Conservation (phyloP, 805 yeast species). For the Teunomyces gatunensis region DNA sequence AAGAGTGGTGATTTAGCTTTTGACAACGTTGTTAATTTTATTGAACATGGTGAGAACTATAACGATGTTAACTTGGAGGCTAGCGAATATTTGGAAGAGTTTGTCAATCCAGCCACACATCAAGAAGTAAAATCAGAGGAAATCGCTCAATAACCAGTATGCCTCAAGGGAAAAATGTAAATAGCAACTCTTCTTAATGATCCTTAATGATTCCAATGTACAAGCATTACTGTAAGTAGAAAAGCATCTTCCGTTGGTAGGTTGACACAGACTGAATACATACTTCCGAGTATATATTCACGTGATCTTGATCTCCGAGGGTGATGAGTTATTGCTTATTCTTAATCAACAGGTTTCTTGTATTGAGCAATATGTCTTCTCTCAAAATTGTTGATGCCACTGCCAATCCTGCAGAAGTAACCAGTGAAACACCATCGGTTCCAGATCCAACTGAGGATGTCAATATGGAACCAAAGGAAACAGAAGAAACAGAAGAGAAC, state of each 20-base stretch:
- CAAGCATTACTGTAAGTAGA: not conserved
- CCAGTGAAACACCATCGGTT: slow-evolving; percentile 22
- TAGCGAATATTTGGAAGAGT: slow-evolving; percentile 34
- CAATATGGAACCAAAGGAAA: slow-evolving; percentile 8
- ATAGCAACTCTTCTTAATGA: not conserved
- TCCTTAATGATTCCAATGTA: slow-evolving; percentile 2
- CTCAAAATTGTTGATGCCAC: not conserved
- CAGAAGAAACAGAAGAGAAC: slow-evolving; percentile 7
- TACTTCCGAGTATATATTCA: not conserved
- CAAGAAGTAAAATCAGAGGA: slow-evolving; percentile 9
- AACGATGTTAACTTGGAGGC: slow-evolving; percentile 36
- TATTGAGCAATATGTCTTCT: not conserved
- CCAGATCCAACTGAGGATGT: slow-evolving; percentile 10
- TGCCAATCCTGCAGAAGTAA: slow-evolving; percentile 13
- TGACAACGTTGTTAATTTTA: slow-evolving; percentile 69
- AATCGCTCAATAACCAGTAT: slow-evolving; percentile 5
- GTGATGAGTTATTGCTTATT: slow-evolving; percentile 11
- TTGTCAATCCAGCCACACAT: slow-evolving; percentile 26
- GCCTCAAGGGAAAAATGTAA: not conserved
- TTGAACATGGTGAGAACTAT: slow-evolving; percentile 65
- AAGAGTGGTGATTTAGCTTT: slow-evolving; percentile 72
- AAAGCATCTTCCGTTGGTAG: no score
- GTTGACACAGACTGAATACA: no score
- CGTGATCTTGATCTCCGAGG: slow-evolving; percentile 10
- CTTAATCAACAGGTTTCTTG: not conserved